Base-by-base conservation (phyloP, 805 yeast genomes). In the Metschnikowia rubicola region DNA sequence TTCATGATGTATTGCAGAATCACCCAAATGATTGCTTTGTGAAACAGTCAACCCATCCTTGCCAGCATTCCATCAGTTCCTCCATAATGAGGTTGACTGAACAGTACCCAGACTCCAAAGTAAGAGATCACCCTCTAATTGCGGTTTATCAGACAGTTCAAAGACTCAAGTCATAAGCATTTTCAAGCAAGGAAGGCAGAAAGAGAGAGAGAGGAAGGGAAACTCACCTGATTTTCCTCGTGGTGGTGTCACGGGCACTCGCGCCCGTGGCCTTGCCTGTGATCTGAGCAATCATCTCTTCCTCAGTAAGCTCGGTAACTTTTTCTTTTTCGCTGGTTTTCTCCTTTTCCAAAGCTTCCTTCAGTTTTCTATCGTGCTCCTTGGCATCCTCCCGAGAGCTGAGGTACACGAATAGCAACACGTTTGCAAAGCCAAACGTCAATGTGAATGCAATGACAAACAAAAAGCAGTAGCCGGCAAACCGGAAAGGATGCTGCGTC, bases 401-500 rank as follows among this genome's bases (percentile, higher is more conserved):
- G 42, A 49, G 19, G 44, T 41, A 39, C 15, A 65, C 48, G 44
- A 55, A 69, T 41, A 64, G 49, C 12, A 74, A 7, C 9, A 69
- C 62, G 11, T 78, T 74, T 59, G 73, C 62, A 0, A 68, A 8
- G 3, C 78, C 79, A 55, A 81, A 69, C 7, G 64, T 52, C 11
- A 79, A 40, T 6, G 80, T 67, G 41, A 78, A 64, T 2, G 65
- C 46, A 12, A 71, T 50, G 13, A 79, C 63, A 37, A 76, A 62
- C 13, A 68, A 64, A 12, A 72, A 66, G 28, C 78, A 67, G 57
- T 78, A 80, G 30, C 74, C 58, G 13, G 77, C 66, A 41, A 79
- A 79, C 54, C 77, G 80, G 37, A 72, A 63, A 2, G 86, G 86
- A 51, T 77, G 70, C 19, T 64, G 60, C 28, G 66, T 50, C 26